Conservation (phyloP, 2,329 filamentous ascomycete genomes). For the Gyromitra esculenta region DNA sequence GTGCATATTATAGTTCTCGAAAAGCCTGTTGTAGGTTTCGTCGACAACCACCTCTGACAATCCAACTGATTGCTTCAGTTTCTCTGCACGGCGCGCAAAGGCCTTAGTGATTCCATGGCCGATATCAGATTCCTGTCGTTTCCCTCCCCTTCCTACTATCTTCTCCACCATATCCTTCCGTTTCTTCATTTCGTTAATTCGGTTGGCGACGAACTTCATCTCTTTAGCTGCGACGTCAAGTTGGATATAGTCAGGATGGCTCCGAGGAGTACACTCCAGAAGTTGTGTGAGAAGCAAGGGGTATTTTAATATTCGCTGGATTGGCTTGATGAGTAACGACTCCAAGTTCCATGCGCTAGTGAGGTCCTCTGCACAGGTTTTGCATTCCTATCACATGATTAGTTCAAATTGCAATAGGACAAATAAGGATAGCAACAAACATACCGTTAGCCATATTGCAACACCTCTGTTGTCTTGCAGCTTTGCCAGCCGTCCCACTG, state of each 20-base stretch:
- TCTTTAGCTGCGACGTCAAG: constrained; percentile 79
- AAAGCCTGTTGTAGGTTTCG: constrained; percentile 78
- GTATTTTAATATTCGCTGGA: constrained; percentile 94
- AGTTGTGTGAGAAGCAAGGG: constrained; percentile 84
- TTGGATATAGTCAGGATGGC: constrained; percentile 81
- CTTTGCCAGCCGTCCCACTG: constrained; percentile 69
- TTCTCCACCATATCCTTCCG: constrained; percentile 91
- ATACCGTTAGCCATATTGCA: constrained; percentile 77
- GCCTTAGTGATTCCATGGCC: constrained; percentile 85
- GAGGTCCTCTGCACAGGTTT: constrained; percentile 88
- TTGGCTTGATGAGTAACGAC: constrained; percentile 95
- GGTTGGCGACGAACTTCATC: constrained; percentile 68
- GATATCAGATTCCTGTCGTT: constrained; percentile 88
- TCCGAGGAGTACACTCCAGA: constrained; percentile 77
- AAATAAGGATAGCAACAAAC: constrained; percentile 6
- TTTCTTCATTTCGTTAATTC: constrained; percentile 94
- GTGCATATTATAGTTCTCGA: constrained; percentile 89
- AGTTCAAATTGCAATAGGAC: constrained; percentile 35
- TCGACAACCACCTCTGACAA: constrained; percentile 77
- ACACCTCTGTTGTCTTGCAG: constrained; percentile 70
- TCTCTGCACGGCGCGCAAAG: constrained; percentile 88
- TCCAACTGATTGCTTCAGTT: constrained; percentile 76
- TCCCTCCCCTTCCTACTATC: constrained; percentile 77
- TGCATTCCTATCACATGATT: constrained; percentile 71
- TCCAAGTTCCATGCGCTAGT: constrained; percentile 95